phyloP scores from a whole-genome alignment of 2,329 filamentous ascomycete species.

The Thelonectria olida region DNA sequence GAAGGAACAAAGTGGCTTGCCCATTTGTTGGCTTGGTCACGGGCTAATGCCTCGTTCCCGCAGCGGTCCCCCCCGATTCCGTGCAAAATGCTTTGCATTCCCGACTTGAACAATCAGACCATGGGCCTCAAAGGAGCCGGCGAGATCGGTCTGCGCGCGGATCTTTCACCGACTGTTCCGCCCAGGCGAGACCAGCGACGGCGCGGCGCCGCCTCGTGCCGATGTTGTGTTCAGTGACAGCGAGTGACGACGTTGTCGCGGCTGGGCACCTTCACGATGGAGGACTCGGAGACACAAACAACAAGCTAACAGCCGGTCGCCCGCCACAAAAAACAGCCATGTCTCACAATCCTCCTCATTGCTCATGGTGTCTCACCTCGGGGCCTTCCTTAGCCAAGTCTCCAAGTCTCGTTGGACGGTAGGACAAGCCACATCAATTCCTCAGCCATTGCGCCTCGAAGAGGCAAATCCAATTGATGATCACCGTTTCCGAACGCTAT shows the following conservation, averaged over 20 bases:
- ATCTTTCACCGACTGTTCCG: conserved; percentile 40
- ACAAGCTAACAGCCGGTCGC: conserved; percentile 15
- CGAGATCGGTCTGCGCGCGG: conserved; percentile 26
- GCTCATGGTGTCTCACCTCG: conserved; percentile 30
- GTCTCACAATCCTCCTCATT: conserved; percentile 28
- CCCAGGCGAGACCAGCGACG: conserved; percentile 22
- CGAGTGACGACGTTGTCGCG: conserved; percentile 11
- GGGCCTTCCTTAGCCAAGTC: conserved; percentile 2
- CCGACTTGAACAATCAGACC: conserved; percentile 27
- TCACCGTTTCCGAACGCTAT: conserved; percentile 8
- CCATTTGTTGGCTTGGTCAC: conserved; percentile 27
- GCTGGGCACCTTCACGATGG: conserved; percentile 13
- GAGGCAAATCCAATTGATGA: conserved; percentile 17
- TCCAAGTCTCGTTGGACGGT: conserved; percentile 16
- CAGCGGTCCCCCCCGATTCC: conserved; percentile 30
- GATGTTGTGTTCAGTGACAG: conserved; percentile 21
- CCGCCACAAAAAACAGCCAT: conserved; percentile 20
- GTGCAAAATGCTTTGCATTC: conserved; percentile 34
- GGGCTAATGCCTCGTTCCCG: conserved; percentile 41
- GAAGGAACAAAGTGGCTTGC: conserved; percentile 26
- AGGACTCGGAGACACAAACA: conserved; percentile 7
- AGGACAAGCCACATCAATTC: conserved; percentile 17
- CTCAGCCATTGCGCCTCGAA: conserved; percentile 6
- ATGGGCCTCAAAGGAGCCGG: conserved; percentile 15
- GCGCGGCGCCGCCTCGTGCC: conserved; percentile 26